Base-by-base conservation (phyloP, 345 rosid genomes). In the Leavenworthia alabamica region DNA sequence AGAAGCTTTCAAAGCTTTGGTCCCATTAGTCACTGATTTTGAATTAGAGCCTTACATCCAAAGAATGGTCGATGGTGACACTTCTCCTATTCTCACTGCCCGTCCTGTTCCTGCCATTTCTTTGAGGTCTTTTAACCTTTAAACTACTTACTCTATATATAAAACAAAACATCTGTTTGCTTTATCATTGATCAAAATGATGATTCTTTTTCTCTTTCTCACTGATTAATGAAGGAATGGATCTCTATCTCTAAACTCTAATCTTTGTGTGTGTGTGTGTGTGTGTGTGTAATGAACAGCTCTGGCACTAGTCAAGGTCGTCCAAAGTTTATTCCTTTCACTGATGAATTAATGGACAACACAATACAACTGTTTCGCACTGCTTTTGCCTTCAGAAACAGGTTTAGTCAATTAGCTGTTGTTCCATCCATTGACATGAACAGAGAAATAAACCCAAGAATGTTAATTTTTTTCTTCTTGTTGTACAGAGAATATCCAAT, bases 241-340 rank as follows among this genome's bases (percentile, higher is more conserved):
- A n/a, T n/a, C n/a, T 24, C 29, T 28, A 9, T 28, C 36, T 4
- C 1, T 28, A n/a, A n/a, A n/a, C n/a, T n/a, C n/a, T n/a, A n/a
- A n/a, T n/a, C n/a, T n/a, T n/a, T n/a, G n/a, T n/a, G n/a, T n/a
- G n/a, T n/a, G n/a, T n/a, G n/a, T n/a, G n/a, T n/a, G n/a, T n/a
- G n/a, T n/a, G n/a, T n/a, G n/a, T 26, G 9, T 44, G 9, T 73
- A 5, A 20, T 47, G 1, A 7, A 74, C 82, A 93, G 99, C 73
- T 93, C 99, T 33, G 99, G 99, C 9, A 93, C 99, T 5, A 84
- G 92, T 50, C 88, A 85, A 72, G 99, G 99, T 42, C 89, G 76
- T 78, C 90, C 86, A 27, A 93, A 93, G 73, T 79, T 61, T 72
- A 51, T 93, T 29, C 99, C 97, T 11, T 93, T 89, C 70, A 93